Evolutionary conservation across 208 protist species (phyloP).

Genomic region (Wallacemonas collosoma): DNA sequence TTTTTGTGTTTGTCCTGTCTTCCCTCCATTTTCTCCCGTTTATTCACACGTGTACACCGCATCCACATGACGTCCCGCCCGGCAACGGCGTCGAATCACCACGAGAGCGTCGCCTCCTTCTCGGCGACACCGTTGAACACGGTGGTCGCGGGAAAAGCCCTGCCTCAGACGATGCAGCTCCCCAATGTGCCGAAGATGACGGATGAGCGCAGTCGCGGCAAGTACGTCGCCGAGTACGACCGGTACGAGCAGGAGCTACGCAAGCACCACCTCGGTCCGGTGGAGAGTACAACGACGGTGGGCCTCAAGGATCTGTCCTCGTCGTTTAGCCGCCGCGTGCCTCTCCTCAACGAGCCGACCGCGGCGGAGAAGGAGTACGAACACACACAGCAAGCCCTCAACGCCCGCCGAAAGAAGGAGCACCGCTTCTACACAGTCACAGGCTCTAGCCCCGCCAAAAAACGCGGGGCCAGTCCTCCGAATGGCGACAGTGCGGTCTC

Average conservation of each 20-base stretch:
- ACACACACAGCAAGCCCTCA: slow-evolving; percentile 23
- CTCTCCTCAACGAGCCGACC: slow-evolving; percentile 57
- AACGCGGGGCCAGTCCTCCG: too few relatives aligned
- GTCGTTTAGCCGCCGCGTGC: slow-evolving; percentile 75
- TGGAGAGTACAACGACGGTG: slow-evolving; percentile 70
- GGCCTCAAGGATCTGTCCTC: slow-evolving; percentile 58
- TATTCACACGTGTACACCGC: background rate
- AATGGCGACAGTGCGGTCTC: too few relatives aligned
- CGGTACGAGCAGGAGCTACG: slow-evolving; percentile 88
- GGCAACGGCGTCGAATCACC: background rate
- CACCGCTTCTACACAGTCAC: slow-evolving; percentile 12
- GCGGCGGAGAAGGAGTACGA: slow-evolving; percentile 66
- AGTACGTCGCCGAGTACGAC: slow-evolving; percentile 88
- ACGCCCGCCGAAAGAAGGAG: slow-evolving; percentile 16
- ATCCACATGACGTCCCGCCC: slow-evolving; percentile 1
- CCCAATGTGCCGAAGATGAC: slow-evolving; percentile 87
- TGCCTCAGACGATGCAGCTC: slow-evolving; percentile 47
- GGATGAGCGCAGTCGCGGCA: slow-evolving; percentile 73
- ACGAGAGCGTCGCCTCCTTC: slow-evolving; percentile 4
- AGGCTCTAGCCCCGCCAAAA: background rate
- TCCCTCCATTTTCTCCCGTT: background rate
- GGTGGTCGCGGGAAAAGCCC: slow-evolving; percentile 21
- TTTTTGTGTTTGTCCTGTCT: too few relatives aligned
- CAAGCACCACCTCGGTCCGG: slow-evolving; percentile 79
- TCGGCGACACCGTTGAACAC: slow-evolving; percentile 1